Conservation (phyloP, 345 rosid genomes). For the Hevea brasiliensis region DNA sequence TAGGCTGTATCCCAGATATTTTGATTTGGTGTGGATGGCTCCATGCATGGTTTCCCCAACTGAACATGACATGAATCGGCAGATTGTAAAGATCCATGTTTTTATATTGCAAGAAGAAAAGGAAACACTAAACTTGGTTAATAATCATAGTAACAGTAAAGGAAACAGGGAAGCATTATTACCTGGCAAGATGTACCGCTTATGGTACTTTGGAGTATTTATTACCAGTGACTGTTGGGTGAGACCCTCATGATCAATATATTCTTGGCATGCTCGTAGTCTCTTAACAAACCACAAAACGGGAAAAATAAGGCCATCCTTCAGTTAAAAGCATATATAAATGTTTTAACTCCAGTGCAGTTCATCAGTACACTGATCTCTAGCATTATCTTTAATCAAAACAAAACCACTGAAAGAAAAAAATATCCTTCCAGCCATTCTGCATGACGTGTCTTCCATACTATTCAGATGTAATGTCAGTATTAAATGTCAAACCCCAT, state of each 20-base stretch:
- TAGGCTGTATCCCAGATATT: conserved; percentile 56
- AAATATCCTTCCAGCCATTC: not conserved
- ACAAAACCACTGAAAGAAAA: not conserved
- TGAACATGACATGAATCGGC: conserved; percentile 31
- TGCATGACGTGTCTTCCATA: not conserved
- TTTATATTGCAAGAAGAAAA: not conserved
- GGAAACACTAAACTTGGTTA: not conserved
- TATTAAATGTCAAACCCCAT: not conserved
- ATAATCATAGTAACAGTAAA: not conserved
- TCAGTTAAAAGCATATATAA: not conserved
- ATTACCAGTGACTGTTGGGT: conserved; percentile 79
- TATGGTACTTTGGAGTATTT: conserved; percentile 82
- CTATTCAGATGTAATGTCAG: not conserved
- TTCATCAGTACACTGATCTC: not conserved
- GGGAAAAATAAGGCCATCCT: conserved; percentile 7
- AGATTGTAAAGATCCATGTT: conserved; percentile 6
- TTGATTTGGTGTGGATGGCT: conserved; percentile 51
- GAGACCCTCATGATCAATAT: conserved; percentile 79
- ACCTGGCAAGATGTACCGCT: conserved; percentile 87
- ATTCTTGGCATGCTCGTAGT: conserved; percentile 78
- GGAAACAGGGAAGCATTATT: conserved; percentile 3
- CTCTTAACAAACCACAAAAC: conserved; percentile 49
- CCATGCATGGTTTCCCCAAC: conserved; percentile 81
- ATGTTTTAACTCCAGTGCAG: not conserved
- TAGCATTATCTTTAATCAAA: not conserved